A percentile compares a stretch with the other conserved stretches of the same genome.
Evolutionary conservation across 2,329 filamentous ascomycete genomes (phyloP).

Genomic region (Zasmidium cellare): DNA sequence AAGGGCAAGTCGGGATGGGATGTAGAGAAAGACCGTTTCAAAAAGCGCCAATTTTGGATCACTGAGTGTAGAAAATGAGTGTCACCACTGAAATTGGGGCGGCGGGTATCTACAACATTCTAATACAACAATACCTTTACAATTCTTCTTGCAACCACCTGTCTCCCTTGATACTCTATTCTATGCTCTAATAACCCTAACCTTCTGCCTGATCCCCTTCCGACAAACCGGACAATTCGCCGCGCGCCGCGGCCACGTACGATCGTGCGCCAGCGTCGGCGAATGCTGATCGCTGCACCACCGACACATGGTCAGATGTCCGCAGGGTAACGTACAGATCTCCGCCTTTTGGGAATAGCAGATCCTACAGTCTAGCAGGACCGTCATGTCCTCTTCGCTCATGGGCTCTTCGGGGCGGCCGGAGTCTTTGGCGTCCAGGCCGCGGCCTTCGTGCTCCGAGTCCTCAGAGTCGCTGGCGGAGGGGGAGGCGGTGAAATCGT

Average conservation of each 20-base stretch:
- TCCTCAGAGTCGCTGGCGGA: conserved; percentile 24
- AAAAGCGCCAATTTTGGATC: too few species aligned
- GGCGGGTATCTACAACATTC: neutral
- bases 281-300: conserved; percentile 56
- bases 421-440: conserved; percentile 48
- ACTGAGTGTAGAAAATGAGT: neutral
- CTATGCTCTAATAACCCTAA: conserved; percentile 33
- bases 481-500: conserved; percentile 10
- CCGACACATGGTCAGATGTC: conserved; percentile 55
- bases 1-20: neutral
- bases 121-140: neutral
- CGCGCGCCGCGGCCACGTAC: conserved; percentile 38
- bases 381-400: conserved; percentile 50
- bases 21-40: neutral
- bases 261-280: conserved; percentile 44
- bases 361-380: conserved; percentile 54
- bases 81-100: neutral
- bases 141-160: neutral
- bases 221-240: conserved; percentile 49
- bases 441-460: conserved; percentile 29
- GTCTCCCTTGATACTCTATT: neutral
- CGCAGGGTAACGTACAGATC: conserved; percentile 54
- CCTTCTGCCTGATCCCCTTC: conserved; percentile 47
- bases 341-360: conserved; percentile 56
- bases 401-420: conserved; percentile 48